Evolutionary conservation across 2,329 filamentous ascomycete species (phyloP), one percentile per base, ranked within the genome.

Genomic region (Pleomassaria siparia): DNA sequence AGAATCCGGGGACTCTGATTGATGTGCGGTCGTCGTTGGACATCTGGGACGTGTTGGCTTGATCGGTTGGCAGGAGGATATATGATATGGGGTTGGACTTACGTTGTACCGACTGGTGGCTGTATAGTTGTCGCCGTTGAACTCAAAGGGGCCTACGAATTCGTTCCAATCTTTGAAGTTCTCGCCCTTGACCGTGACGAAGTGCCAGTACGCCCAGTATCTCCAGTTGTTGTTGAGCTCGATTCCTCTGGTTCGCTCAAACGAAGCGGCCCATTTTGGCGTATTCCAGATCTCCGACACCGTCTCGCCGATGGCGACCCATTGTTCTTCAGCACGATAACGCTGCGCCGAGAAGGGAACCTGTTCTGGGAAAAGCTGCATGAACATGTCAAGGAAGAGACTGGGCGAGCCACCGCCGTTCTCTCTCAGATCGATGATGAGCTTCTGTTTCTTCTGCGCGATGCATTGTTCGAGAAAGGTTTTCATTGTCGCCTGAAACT

Each of bases 401-500:
- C 63, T 51, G 1, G 63, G 61, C 10, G 53, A 52, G 10, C 85
- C 84, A 13, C 84, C 84, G 0, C 70, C 71, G 51, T 88, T 88
- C 3, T 72, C 74, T 7, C 78, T 76, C 8, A 88, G 55, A 54
- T 88, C 85, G 47, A 88, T 78, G 29, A 87, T 73, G 2, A 88
- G 70, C 58, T 80, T 83, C 30, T 71, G 76, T 60, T 81, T 83
- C 2, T 74, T 72, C 7, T 71, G 69, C 0, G 60, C 51, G 26
- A 75, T 72, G 24, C 74, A 74, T 18, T 71, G 61, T 0, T 66
- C 59, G 9, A 84, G 62, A 52, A 83, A 78, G 0, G 68, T 45
- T 9, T 68, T 44, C 2, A 67, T 50, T 30, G 61, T 53, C 26
- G 62, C 55, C 46, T 73, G 74, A 15, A 66, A 63, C 20, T 56